phyloP scores from a whole-genome alignment of 805 yeast species.

The Candida suzukii region DNA sequence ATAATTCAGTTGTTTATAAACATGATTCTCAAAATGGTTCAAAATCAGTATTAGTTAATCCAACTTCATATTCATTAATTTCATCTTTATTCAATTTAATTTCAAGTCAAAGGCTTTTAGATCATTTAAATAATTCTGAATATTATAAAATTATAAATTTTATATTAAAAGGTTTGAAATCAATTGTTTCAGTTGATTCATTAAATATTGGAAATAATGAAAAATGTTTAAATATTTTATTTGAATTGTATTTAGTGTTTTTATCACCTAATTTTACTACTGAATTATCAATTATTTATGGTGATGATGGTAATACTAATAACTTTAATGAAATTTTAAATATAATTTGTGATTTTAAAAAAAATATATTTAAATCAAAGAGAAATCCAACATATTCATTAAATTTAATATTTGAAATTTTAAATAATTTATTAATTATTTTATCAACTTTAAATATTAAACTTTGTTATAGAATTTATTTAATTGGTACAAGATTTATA shows the following conservation, averaged over 20 bases:
- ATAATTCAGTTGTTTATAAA: background rate
- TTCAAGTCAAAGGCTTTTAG: constrained; percentile 3
- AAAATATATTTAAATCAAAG: constrained; percentile 7
- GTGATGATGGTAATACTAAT: no score
- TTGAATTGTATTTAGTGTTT: constrained; percentile 7
- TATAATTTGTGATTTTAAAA: constrained; percentile 9
- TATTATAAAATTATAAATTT: background rate
- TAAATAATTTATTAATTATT: constrained; percentile 38
- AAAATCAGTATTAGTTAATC: no score
- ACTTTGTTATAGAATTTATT: constrained; percentile 30
- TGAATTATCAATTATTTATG: no score
- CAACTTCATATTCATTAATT: no score
- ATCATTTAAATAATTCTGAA: background rate
- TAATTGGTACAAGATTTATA: constrained; percentile 30
- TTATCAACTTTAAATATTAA: constrained; percentile 33
- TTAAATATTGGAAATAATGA: background rate
- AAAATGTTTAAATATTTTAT: background rate
- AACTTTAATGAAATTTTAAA: constrained; percentile 5
- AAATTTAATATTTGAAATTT: constrained; percentile 30
- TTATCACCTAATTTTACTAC: constrained; percentile 14
- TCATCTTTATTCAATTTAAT: constrained; percentile 10
- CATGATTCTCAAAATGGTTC: no score
- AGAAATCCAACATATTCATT: constrained; percentile 19
- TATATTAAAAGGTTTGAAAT: background rate
- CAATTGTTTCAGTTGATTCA: background rate